phyloP scores from a whole-genome alignment of 228 moss, liverwort and hornwort genomes.

The Sphagnum magellanicum region DNA sequence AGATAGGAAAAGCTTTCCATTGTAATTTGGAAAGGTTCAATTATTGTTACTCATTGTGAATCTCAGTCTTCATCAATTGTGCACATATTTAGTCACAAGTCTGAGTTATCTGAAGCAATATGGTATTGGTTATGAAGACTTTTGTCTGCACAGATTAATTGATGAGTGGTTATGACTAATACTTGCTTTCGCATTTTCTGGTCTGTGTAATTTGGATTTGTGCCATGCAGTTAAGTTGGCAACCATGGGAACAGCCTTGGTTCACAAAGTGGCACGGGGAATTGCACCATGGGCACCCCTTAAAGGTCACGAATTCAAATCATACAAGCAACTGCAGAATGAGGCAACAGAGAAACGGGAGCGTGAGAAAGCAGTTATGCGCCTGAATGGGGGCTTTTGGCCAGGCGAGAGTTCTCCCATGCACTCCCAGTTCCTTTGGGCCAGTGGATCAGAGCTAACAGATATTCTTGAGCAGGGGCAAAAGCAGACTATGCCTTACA shows the following conservation, averaged over 20 bases:
- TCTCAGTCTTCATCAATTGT: no score
- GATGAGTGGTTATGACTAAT: no score
- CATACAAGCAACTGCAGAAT: slow-evolving; percentile 73
- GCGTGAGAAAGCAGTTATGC: slow-evolving; percentile 76
- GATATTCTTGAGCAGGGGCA: slow-evolving; percentile 45
- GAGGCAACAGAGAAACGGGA: slow-evolving; percentile 87
- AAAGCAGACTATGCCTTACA: slow-evolving; percentile 46
- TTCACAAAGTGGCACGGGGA: slow-evolving; percentile 70
- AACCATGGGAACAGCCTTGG: slow-evolving; percentile 68
- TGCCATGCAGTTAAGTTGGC: slow-evolving; percentile 50
- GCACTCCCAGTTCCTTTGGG: slow-evolving; percentile 77
- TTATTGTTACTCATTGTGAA: no score
- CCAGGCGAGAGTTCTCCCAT: slow-evolving; percentile 78
- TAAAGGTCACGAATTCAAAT: slow-evolving; percentile 78
- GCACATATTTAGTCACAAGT: no score
- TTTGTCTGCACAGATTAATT: no score
- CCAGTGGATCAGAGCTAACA: slow-evolving; percentile 78
- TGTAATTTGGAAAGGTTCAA: no score
- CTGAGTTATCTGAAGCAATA: no score
- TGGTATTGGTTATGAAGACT: no score
- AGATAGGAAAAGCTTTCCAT: no score
- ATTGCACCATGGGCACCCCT: slow-evolving; percentile 63
- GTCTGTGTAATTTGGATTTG: neutral
- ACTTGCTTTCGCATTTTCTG: neutral
- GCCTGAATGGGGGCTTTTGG: slow-evolving; percentile 62